These are phyloP conservation scores for Podochytrium sp. DNA, from an alignment of 192 early-diverging fungal species.

Conservation along the genomic window DNA sequence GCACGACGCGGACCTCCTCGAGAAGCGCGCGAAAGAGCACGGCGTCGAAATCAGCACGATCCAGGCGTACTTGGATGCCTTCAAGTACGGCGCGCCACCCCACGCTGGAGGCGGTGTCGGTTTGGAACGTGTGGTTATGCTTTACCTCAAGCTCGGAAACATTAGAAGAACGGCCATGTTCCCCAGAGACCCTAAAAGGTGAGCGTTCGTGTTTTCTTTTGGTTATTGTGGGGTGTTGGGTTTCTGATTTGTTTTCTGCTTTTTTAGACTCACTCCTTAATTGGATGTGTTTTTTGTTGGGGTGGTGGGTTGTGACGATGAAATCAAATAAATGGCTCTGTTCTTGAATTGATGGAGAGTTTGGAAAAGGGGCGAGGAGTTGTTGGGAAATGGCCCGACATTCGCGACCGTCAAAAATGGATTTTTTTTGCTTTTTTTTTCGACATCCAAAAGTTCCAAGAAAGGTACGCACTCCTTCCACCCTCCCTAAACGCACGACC, in stretches of 20 bases:
- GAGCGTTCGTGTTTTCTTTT: constrained; percentile 49
- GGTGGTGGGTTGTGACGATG: too few species aligned
- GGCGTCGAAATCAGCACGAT: constrained; percentile 81
- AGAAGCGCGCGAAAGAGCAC: constrained; percentile 76
- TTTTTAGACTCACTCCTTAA: too few species aligned
- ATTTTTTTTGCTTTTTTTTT: not conserved
- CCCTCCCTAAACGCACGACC: too few species aligned
- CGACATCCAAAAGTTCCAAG: not conserved
- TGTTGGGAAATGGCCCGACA: not conserved
- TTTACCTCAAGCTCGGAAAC: constrained; percentile 93
- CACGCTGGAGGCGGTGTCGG: constrained; percentile 93
- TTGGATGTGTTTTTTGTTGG: too few species aligned
- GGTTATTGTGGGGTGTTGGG: not conserved
- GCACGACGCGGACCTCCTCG: constrained; percentile 84
- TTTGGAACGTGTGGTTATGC: constrained; percentile 96
- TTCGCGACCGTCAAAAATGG: too few species aligned
- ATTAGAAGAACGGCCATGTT: constrained; percentile 91
- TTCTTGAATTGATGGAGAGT: too few species aligned
- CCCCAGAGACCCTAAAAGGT: constrained; percentile 96
- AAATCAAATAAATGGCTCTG: too few species aligned
- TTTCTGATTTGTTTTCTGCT: too few species aligned
- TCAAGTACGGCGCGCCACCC: constrained; percentile 95
- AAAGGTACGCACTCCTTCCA: not conserved
- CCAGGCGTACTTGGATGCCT: constrained; percentile 90
- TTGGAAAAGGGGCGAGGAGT: too few species aligned